Conservation (phyloP, 257 asterid species). For the Fraxinus pennsylvanica region DNA sequence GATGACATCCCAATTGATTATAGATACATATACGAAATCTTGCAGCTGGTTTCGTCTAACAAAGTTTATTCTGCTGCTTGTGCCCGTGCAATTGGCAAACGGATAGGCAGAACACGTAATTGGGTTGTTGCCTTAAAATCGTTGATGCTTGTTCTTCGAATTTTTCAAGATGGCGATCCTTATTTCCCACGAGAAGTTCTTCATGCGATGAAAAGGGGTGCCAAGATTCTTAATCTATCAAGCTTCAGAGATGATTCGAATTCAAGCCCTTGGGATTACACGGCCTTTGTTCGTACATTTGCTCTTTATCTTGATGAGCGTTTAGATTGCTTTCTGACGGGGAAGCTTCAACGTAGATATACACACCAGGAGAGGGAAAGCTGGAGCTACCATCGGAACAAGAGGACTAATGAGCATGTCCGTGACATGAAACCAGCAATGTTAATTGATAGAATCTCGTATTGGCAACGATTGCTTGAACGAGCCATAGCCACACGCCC, state of each 20-base stretch:
- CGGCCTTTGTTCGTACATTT: slow-evolving; percentile 78
- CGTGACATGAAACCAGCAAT: slow-evolving; percentile 72
- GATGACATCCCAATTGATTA: slow-evolving; percentile 68
- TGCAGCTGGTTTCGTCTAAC: slow-evolving; percentile 63
- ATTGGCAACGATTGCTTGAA: slow-evolving; percentile 77
- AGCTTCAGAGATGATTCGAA: slow-evolving; percentile 75
- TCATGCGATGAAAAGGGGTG: slow-evolving; percentile 81
- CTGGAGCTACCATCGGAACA: slow-evolving; percentile 24
- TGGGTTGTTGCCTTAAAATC: slow-evolving; percentile 86
- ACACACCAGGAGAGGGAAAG: slow-evolving; percentile 28
- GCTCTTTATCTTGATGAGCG: slow-evolving; percentile 84
- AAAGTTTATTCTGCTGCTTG: slow-evolving; percentile 68
- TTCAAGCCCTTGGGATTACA: slow-evolving; percentile 85
- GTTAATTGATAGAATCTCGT: slow-evolving; percentile 65
- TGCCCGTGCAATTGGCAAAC: slow-evolving; percentile 75
- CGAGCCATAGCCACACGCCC: slow-evolving; percentile 79
- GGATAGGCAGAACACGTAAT: slow-evolving; percentile 82
- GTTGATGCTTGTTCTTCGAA: slow-evolving; percentile 68
- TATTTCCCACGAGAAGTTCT: slow-evolving; percentile 88
- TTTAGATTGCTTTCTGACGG: slow-evolving; percentile 72
- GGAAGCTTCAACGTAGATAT: slow-evolving; percentile 66
- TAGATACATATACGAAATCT: slow-evolving; percentile 52
- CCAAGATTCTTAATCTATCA: slow-evolving; percentile 71
- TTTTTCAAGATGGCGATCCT: slow-evolving; percentile 87
- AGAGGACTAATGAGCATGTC: slow-evolving; percentile 45